These are phyloP conservation scores for Gaultheria prostrata DNA, from an alignment of 148 eudicot genomes.

Conservation along the genomic window DNA sequence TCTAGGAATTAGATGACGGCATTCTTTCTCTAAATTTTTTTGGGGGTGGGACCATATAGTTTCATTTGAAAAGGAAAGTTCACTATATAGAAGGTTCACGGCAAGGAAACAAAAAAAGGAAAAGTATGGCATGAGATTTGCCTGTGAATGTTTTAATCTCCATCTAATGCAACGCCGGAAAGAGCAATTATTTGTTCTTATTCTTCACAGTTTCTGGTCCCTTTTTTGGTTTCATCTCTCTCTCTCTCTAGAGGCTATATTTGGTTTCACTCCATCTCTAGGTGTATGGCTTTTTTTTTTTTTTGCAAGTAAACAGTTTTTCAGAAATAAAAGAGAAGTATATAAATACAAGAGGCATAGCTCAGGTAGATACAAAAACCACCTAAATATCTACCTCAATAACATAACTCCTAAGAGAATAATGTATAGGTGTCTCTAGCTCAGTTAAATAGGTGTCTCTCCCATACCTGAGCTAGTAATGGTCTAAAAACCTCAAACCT, in stretches of 20 bases:
- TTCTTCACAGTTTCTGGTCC: background rate
- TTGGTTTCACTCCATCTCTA: background rate
- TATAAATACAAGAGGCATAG: too few relatives aligned
- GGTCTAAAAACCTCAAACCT: too few relatives aligned
- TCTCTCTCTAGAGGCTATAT: background rate
- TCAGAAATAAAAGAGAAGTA: too few relatives aligned
- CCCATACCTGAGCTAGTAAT: too few relatives aligned
- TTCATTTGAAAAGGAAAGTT: background rate
- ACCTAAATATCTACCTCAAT: too few relatives aligned
- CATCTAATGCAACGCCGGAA: background rate
- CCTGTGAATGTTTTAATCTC: background rate
- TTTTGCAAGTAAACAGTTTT: background rate
- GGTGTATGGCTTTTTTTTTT: background rate
- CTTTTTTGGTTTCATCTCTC: too few relatives aligned
- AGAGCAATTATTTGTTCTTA: background rate
- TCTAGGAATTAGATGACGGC: background rate
- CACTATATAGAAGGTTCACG: background rate
- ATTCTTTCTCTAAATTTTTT: background rate
- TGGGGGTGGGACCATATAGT: background rate
- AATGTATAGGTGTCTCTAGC: too few relatives aligned
- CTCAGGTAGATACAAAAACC: too few relatives aligned
- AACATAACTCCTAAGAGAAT: too few relatives aligned
- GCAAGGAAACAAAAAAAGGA: background rate
- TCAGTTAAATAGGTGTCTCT: too few relatives aligned
- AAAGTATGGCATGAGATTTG: background rate